Conservation (phyloP, 2,329 filamentous ascomycete species). For the Tolypocladium tundrense region DNA sequence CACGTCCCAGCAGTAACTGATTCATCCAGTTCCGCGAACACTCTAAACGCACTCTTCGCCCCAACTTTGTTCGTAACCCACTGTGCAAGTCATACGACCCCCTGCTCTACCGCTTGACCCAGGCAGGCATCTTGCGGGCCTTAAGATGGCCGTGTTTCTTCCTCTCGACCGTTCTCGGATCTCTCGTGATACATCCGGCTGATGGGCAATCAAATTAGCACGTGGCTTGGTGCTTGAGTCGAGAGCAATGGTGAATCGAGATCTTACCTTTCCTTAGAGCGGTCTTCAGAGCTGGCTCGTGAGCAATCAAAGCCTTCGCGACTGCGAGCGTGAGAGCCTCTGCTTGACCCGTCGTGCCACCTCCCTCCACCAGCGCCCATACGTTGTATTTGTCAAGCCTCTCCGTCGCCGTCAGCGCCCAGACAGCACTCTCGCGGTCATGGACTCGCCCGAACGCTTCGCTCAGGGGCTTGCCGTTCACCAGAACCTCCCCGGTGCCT, state of each 20-base stretch:
- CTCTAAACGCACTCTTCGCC: not conserved
- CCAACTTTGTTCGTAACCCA: not conserved
- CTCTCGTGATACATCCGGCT: constrained; percentile 90
- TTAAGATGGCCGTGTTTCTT: constrained; percentile 97
- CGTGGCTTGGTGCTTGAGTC: not conserved
- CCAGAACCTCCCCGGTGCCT: constrained; percentile 77
- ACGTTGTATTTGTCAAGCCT: constrained; percentile 95
- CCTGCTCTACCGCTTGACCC: constrained; percentile 70
- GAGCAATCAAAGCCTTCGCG: constrained; percentile 75
- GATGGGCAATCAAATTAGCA: constrained; percentile 13
- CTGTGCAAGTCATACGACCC: not conserved
- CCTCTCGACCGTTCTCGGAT: constrained; percentile 86
- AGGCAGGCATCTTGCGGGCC: constrained; percentile 94
- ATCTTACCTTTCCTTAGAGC: constrained; percentile 75
- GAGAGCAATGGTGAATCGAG: not conserved
- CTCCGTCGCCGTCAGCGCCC: constrained; percentile 75
- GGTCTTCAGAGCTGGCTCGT: constrained; percentile 87
- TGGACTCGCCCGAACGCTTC: constrained; percentile 80
- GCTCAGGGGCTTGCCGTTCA: constrained; percentile 81
- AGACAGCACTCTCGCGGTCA: constrained; percentile 88
- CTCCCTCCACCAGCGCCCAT: constrained; percentile 75
- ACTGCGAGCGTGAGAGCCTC: constrained; percentile 88
- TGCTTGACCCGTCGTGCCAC: constrained; percentile 89
- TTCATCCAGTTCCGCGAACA: not conserved
- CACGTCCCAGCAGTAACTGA: not conserved